Conservation (phyloP, 441 rosid genomes). For the Pelargonium myrrhifolium region DNA sequence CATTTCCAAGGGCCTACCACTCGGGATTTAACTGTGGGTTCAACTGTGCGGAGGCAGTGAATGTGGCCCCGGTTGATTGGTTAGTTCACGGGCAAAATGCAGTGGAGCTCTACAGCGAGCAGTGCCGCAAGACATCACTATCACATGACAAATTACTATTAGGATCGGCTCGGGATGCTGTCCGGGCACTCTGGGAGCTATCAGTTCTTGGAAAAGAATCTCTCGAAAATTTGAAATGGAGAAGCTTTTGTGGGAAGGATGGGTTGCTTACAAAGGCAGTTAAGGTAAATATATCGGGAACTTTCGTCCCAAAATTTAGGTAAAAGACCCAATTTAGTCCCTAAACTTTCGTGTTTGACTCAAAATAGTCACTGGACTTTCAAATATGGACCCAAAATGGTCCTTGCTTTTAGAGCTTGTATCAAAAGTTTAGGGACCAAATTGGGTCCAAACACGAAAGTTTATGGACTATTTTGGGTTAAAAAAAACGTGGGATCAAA, state of each 20-base stretch:
- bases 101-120: conserved; percentile 46
- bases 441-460: no score
- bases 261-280: conserved; percentile 52
- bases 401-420: no score
- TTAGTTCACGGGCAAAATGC: conserved; percentile 57
- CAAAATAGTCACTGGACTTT: no score
- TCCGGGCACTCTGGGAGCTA: conserved; percentile 55
- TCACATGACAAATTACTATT: conserved; percentile 68
- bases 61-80: conserved; percentile 78
- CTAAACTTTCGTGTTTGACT: no score
- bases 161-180: conserved; percentile 58
- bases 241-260: conserved; percentile 45
- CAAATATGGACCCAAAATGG: no score
- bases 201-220: conserved; percentile 34
- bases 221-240: conserved; percentile 43
- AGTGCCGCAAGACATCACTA: conserved; percentile 41
- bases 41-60: conserved; percentile 62
- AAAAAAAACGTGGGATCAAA: no score
- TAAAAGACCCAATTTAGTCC: no score
- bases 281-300: conserved; percentile 50
- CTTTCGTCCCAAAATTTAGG: no score
- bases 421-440: no score
- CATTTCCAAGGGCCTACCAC: conserved; percentile 67
- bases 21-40: conserved; percentile 72
- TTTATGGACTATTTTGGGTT: no score